Evolutionary conservation across 2,329 filamentous ascomycete genomes (phyloP), one percentile per base, ranked within the genome.

Genomic region (Chrysoporthe cubensis): DNA sequence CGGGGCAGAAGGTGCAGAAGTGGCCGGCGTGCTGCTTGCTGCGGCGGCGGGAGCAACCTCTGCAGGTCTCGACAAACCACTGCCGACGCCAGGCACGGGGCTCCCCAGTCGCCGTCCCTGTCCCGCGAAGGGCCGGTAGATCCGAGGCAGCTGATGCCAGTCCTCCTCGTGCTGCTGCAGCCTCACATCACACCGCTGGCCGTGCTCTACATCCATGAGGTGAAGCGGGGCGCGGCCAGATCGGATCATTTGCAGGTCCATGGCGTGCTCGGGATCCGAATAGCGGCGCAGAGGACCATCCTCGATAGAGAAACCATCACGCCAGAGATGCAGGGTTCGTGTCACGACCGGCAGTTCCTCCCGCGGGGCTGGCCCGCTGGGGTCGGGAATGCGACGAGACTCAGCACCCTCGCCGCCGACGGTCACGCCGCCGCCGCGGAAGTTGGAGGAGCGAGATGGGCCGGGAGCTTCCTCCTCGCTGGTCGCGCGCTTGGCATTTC

Each of bases 301-400:
- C 69, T 94, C 92, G 69, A 96, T 89, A 71, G 91, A 95, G 80
- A 96, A 95, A 16, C 93, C 93, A 75, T 96, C 90, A 54, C 86
- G 85, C 93, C 93, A 96, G 57, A 96, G 84, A 74, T 95, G 92
- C 64, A 96, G 83, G 13, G 88, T 86, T 62, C 92, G 89, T 62
- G 18, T 76, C 78, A 64, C 66, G 11, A 66, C 61, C 14, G 69
- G 73, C 75, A 8, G 73, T 59, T 74, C 74, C 68, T 71, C 76
- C 62, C 76, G 77, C 46, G 72, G 70, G n/a, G 76, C 71, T 18
- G 71, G 75, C n/a, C 72, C 78, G 26, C 71, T 78, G 9, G 40
- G 90, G 87, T 71, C 92, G 88, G 56, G 88, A 62, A 96, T 87
- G 34, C 82, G 81, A 68, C 88, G 87, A 72, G 91, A 94, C 67